These are phyloP conservation scores for Leucoagaricus sp. DNA, from an alignment of 1,284 basidiomycete species.

Conservation along the genomic window DNA sequence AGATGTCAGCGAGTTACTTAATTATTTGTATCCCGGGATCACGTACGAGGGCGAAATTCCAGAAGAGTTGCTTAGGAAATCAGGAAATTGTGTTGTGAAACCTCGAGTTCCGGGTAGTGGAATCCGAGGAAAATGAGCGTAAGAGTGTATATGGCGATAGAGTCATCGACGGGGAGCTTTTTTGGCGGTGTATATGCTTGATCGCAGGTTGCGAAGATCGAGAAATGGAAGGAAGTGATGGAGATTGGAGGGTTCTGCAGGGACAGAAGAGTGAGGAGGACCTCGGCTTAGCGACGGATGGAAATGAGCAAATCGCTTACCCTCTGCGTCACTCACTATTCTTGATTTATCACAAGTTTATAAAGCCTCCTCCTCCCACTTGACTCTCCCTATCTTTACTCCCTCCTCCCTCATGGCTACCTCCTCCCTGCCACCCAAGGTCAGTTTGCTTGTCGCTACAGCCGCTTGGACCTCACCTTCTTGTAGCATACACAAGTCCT, in stretches of 20 bases:
- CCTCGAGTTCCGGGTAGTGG: background rate
- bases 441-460: constrained; percentile 10
- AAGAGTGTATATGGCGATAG: constrained; percentile 1
- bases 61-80: constrained; percentile 13
- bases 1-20: constrained; percentile 3
- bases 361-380: constrained; percentile 21
- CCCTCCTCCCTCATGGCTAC: constrained; percentile 25
- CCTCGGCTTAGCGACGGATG: constrained; percentile 14
- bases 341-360: constrained; percentile 19
- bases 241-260: constrained; percentile 15
- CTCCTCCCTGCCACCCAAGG: constrained; percentile 28
- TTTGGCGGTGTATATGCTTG: constrained; percentile 12
- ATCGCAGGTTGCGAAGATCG: constrained; percentile 14
- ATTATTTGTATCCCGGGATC: constrained; percentile 10
- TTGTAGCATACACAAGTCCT: constrained; percentile 51
- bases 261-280: constrained; percentile 8
- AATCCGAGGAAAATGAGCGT: constrained; percentile 12
- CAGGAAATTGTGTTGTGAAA: background rate
- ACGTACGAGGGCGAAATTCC: constrained; percentile 12
- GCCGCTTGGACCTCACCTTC: constrained; percentile 10
- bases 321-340: constrained; percentile 14
- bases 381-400: constrained; percentile 15
- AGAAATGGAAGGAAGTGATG: constrained; percentile 14
- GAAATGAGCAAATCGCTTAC: constrained; percentile 14
- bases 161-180: background rate